phyloP scores from a whole-genome alignment of 768 basidiomycete species.

The Multifurca ochricompacta region DNA sequence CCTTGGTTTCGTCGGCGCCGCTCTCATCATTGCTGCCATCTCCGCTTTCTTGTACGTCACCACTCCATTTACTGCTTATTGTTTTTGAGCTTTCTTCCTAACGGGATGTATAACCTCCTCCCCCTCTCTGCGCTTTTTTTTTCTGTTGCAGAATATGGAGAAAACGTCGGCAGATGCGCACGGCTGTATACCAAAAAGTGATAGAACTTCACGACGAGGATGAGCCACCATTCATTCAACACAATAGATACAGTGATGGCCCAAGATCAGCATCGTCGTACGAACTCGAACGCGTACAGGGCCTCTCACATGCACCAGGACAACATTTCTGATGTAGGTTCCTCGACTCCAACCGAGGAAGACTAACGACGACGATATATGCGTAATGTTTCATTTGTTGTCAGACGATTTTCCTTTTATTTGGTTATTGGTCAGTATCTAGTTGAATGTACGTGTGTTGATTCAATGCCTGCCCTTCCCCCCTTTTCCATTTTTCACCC shows the following conservation, averaged over 20 bases:
- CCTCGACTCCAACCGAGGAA: neutral
- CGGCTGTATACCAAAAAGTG: slow-evolving; percentile 3
- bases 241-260: neutral
- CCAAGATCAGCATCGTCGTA: neutral
- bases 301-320: neutral
- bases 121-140: rapidly evolving
- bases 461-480: too few relatives aligned
- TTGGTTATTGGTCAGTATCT: too few relatives aligned
- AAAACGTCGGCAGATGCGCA: slow-evolving; percentile 9
- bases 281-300: neutral
- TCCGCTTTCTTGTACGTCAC: slow-evolving; percentile 30
- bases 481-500: too few relatives aligned
- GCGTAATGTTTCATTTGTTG: too few relatives aligned
- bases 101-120: too few relatives aligned
- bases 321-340: neutral
- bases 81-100: neutral
- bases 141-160: slow-evolving; percentile 8
- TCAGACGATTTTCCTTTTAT: too few relatives aligned
- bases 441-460: too few relatives aligned
- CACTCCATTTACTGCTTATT: neutral
- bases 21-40: slow-evolving; percentile 33
- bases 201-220: neutral
- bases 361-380: neutral
- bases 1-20: slow-evolving; percentile 39
- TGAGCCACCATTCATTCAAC: neutral